Evolutionary conservation across 2,329 filamentous ascomycete genomes (phyloP), one percentile per base, ranked within the genome.

Genomic region (Chalara sp.): DNA sequence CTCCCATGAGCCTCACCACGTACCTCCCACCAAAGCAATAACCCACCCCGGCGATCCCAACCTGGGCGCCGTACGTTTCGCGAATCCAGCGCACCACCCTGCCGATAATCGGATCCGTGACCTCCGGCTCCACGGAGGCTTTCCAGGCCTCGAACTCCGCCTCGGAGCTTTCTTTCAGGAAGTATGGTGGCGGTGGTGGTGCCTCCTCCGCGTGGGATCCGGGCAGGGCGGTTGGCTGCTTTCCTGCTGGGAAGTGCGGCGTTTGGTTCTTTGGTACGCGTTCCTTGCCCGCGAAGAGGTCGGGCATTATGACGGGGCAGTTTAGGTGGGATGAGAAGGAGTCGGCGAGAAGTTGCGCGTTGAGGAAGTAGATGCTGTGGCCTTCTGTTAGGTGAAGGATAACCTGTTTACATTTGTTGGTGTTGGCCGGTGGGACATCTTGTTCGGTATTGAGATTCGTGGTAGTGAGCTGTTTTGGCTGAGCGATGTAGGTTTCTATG

Each of bases 1-100:
- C 54, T 79, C 80, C 74, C 71, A 76, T 69, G 57, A 81, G 83
- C 72, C 88, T 81, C 48, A 78, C 44, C 65, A 73, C 52, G 76
- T 75, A 89, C 78, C 85, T 85, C 49, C 76, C 85, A 21, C 86
- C 86, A 56, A 88, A 86, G 68, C 86, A 89, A 68, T 88, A 88
- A 0, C 85, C 85, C 0, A 82, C 76, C 5, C 74, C 78, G 1
- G 77, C 84, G 21, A 89, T 66, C 54, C 47, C 51, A n/a, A 51
- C 46, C 21, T 45, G 32, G 5, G 37, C 5, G 31, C 53, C 53
- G 37, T 54, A 54, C 5, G 40, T 41, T 1, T 37, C 29, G 21
- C 37, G 49, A 10, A 54, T 44, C 37, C 46, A 49, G 6, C 12
- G 32, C n/a, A 54, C 43, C 13, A 54, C 21, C n/a, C 13, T 46